A percentile compares a stretch with the other conserved stretches of the same genome.
phyloP scores from a whole-genome alignment of 192 early-diverging fungal species.

The Bifiguratus adelaidae region DNA sequence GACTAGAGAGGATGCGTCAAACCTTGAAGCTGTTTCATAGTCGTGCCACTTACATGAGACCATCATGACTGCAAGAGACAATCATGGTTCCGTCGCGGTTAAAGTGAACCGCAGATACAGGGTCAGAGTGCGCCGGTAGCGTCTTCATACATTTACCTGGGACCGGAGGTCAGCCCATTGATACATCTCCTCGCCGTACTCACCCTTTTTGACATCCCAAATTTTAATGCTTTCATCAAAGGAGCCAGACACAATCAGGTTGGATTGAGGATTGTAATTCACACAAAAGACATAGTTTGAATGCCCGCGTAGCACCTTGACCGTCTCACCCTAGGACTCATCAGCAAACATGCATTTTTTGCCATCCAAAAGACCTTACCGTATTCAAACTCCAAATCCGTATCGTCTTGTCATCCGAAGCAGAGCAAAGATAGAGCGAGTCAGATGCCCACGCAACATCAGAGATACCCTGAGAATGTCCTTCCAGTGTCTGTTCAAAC shows the following conservation, averaged over 20 bases:
- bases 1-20: slow-evolving; percentile 30
- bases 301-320: slow-evolving; percentile 80
- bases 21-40: no score
- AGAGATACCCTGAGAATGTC: slow-evolving; percentile 87
- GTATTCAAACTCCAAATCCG: slow-evolving; percentile 83
- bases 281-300: slow-evolving; percentile 97
- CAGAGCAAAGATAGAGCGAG: slow-evolving; percentile 79
- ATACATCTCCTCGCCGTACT: background rate
- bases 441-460: slow-evolving; percentile 96
- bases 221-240: slow-evolving; percentile 96
- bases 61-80: slow-evolving; percentile 90
- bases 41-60: slow-evolving; percentile 66
- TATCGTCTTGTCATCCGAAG: slow-evolving; percentile 91
- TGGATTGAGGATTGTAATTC: slow-evolving; percentile 90
- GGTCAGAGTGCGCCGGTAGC: slow-evolving; percentile 91
- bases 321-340: slow-evolving; percentile 39
- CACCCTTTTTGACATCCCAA: slow-evolving; percentile 90
- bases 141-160: slow-evolving; percentile 82
- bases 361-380: slow-evolving; percentile 28
- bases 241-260: slow-evolving; percentile 91
- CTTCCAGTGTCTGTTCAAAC: slow-evolving; percentile 76
- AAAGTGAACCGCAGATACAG: slow-evolving; percentile 91
- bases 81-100: slow-evolving; percentile 96
- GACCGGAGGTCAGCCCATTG: background rate
- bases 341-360: background rate